A percentile compares a stretch with the other conserved stretches of the same genome.
phyloP scores from a whole-genome alignment of 164 flowering plant genomes.

The Nymphaea thermarum region DNA sequence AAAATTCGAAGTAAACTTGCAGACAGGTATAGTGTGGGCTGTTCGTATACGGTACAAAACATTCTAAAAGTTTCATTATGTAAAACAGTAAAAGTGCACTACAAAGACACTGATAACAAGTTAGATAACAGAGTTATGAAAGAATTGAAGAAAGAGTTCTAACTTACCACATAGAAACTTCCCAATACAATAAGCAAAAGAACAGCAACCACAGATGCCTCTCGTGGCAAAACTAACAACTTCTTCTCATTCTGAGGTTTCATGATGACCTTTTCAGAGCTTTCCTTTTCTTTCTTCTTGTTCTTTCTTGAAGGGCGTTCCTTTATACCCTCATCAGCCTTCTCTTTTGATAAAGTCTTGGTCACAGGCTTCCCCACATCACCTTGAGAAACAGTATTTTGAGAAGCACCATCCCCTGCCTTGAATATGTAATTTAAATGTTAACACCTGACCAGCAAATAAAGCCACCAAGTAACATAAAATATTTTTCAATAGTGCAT shows the following conservation, averaged over 20 bases:
- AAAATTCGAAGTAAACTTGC: too few species aligned
- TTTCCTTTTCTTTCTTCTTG: conserved; percentile 79
- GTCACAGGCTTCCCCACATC: conserved; percentile 30
- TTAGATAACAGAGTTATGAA: too few species aligned
- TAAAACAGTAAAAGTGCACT: too few species aligned
- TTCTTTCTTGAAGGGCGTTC: conserved; percentile 60
- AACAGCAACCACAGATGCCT: conserved; percentile 60
- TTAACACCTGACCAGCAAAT: not conserved
- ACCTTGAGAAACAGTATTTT: conserved; percentile 20
- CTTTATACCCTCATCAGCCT: conserved; percentile 46
- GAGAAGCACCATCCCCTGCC: conserved; percentile 54
- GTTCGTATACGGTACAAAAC: too few species aligned
- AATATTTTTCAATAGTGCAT: not conserved
- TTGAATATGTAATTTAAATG: conserved; percentile 15
- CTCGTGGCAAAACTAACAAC: conserved; percentile 77
- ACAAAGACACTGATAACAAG: too few species aligned
- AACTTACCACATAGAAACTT: conserved; percentile 89
- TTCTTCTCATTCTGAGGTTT: conserved; percentile 43
- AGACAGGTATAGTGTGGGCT: too few species aligned
- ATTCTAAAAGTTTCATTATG: too few species aligned
- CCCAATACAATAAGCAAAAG: conserved; percentile 74
- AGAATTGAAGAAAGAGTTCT: not conserved
- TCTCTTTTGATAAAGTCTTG: conserved; percentile 17
- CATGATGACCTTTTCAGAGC: conserved; percentile 35
- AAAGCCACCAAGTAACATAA: not conserved